These are phyloP conservation scores for Scolecobasidium constrictum DNA, from an alignment of 2,329 filamentous ascomycete species.

Conservation along the genomic window DNA sequence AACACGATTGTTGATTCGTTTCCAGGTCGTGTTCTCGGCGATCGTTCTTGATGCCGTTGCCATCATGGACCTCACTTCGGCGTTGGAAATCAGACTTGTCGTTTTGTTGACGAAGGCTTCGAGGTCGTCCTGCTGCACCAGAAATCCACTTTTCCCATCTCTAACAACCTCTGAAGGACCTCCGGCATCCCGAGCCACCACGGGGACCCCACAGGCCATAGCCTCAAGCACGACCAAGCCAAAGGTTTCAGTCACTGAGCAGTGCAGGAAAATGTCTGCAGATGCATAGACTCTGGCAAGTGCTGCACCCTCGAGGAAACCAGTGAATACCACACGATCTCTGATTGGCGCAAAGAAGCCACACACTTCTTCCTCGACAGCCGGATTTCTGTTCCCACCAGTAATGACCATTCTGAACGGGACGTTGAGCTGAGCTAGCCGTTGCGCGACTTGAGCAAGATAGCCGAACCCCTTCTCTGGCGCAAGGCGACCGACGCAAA, in stretches of 20 bases:
- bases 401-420: constrained; percentile 56
- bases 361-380: constrained; percentile 51
- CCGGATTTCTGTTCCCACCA: constrained; percentile 54
- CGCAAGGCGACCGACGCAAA: constrained; percentile 56
- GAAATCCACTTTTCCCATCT: constrained; percentile 48
- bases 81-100: constrained; percentile 37
- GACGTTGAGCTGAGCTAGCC: constrained; percentile 44
- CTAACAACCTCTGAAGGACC: constrained; percentile 58
- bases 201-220: constrained; percentile 60
- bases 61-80: constrained; percentile 34
- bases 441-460: constrained; percentile 43
- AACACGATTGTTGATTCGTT: constrained; percentile 59
- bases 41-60: constrained; percentile 38
- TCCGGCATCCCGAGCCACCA: constrained; percentile 58
- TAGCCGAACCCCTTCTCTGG: constrained; percentile 64
- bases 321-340: constrained; percentile 53
- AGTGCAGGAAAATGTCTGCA: constrained; percentile 60
- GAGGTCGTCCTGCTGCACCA: constrained; percentile 49
- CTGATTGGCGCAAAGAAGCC: constrained; percentile 45
- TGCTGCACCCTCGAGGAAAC: constrained; percentile 49
- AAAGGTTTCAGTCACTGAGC: constrained; percentile 62
- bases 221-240: constrained; percentile 60
- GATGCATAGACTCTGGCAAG: constrained; percentile 58
- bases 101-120: constrained; percentile 46
- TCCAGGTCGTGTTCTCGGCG: constrained; percentile 57